These are phyloP conservation scores for Madurella fahalii DNA, from an alignment of 2,329 filamentous ascomycete species.

Conservation along the genomic window DNA sequence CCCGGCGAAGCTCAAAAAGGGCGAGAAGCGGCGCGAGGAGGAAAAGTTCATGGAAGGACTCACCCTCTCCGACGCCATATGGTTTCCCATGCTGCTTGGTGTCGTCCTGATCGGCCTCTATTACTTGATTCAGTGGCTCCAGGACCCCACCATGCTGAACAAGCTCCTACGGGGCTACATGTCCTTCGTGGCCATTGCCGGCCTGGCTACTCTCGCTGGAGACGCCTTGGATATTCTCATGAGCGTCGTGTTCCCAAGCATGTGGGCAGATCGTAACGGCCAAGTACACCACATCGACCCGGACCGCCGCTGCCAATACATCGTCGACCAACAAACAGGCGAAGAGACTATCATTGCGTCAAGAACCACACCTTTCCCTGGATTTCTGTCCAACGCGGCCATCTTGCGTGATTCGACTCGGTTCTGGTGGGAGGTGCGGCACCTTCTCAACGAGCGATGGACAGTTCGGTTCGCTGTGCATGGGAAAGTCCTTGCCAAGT, in stretches of 20 bases:
- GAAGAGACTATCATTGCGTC: conserved; percentile 27
- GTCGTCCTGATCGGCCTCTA: conserved; percentile 70
- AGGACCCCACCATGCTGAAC: conserved; percentile 77
- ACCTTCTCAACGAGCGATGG: conserved; percentile 50
- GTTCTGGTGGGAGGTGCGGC: conserved; percentile 49
- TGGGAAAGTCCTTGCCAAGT: conserved; percentile 44
- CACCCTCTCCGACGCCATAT: conserved; percentile 71
- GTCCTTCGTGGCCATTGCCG: conserved; percentile 72
- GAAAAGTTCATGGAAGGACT: conserved; percentile 58
- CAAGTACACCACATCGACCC: conserved; percentile 44
- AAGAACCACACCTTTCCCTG: conserved; percentile 38
- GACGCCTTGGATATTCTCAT: conserved; percentile 63
- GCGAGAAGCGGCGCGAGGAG: conserved; percentile 45
- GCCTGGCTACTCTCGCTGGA: conserved; percentile 68
- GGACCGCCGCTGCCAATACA: conserved; percentile 36
- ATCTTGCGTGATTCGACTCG: conserved; percentile 24
- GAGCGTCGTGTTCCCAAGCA: conserved; percentile 68
- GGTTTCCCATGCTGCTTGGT: conserved; percentile 78
- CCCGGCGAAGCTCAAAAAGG: conserved; percentile 46
- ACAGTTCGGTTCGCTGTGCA: conserved; percentile 47
- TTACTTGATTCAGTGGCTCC: conserved; percentile 81
- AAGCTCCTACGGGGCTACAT: conserved; percentile 82
- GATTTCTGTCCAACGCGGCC: conserved; percentile 33
- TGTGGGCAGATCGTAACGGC: conserved; percentile 52
- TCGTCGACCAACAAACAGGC: conserved; percentile 27